Percentiles rank a stretch among this genome's conserved stretches.
Conservation (phyloP, 257 asterid species). For the Scutellaria galericulata region DNA sequence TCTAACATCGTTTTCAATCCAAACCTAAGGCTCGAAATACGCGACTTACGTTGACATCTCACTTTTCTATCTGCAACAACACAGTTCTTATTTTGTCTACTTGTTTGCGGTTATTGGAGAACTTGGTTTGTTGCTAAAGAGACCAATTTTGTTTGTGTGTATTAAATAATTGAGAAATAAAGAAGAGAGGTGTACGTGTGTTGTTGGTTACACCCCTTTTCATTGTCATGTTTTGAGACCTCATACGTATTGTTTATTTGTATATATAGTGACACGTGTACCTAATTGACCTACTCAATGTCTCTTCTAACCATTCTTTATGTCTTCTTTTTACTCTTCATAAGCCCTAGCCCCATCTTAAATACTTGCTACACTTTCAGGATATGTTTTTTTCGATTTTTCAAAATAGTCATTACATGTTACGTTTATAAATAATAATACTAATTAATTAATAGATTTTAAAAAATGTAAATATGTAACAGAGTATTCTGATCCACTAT, state of each 20-base stretch:
- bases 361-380: too few relatives aligned
- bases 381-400: too few relatives aligned
- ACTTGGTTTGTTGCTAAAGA: conserved; percentile 20
- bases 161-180: not conserved
- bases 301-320: not conserved
- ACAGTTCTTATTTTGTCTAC: too few relatives aligned
- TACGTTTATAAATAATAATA: too few relatives aligned
- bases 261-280: conserved; percentile 6
- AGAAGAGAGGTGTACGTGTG: not conserved
- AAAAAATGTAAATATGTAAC: too few relatives aligned
- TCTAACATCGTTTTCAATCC: conserved; percentile 47
- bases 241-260: too few relatives aligned
- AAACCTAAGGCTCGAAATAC: conserved; percentile 51
- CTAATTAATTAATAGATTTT: too few relatives aligned
- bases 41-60: conserved; percentile 45
- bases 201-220: conserved; percentile 22
- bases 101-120: conserved; percentile 21
- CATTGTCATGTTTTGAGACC: not conserved
- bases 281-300: not conserved
- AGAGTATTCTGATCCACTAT: too few relatives aligned
- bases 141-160: conserved; percentile 3
- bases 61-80: too few relatives aligned
- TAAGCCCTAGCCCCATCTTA: too few relatives aligned
- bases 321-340: not conserved
- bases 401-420: too few relatives aligned